phyloP scores from a whole-genome alignment of 2,329 filamentous ascomycete genomes.

The Alternaria rosae region DNA sequence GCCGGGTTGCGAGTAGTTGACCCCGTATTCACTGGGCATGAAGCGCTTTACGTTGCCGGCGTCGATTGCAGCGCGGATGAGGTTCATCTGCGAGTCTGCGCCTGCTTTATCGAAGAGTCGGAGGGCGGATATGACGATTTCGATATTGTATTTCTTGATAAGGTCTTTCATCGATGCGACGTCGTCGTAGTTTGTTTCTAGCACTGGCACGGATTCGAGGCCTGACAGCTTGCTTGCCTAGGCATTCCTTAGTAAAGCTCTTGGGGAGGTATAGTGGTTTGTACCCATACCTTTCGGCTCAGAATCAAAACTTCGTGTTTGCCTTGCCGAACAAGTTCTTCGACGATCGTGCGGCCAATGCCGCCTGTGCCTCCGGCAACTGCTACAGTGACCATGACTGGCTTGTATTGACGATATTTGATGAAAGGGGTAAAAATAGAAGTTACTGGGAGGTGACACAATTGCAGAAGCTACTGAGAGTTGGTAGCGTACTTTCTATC shows the following conservation, averaged over 20 bases:
- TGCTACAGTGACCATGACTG: conserved; percentile 22
- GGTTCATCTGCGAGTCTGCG: conserved; percentile 19
- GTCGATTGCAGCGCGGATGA: conserved; percentile 24
- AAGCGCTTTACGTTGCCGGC: conserved; percentile 19
- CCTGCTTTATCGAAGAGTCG: conserved; percentile 12
- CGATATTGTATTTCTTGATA: conserved; percentile 14
- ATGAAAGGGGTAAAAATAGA: not conserved
- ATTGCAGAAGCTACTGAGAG: not conserved
- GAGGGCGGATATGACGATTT: conserved; percentile 25
- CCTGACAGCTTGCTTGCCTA: conserved; percentile 3
- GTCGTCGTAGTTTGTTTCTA: conserved; percentile 21
- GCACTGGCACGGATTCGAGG: conserved; percentile 4
- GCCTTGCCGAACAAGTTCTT: conserved; percentile 18
- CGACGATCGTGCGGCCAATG: conserved; percentile 27
- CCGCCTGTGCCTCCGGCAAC: conserved; percentile 34
- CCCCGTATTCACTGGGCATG: conserved; percentile 26
- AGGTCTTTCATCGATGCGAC: conserved; percentile 6
- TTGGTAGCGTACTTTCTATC: not conserved
- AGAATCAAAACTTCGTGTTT: conserved; percentile 26
- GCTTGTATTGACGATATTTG: not conserved
- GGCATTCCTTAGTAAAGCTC: too few species aligned
- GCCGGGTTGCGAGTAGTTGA: conserved; percentile 8
- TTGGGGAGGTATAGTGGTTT: too few species aligned
- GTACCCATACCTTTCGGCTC: conserved; percentile 23
- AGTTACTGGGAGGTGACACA: not conserved